Percentiles rank a stretch among this genome's conserved stretches.
Evolutionary conservation across 768 basidiomycete species (phyloP).

Genomic region (Leccinellum rugosiceps): DNA sequence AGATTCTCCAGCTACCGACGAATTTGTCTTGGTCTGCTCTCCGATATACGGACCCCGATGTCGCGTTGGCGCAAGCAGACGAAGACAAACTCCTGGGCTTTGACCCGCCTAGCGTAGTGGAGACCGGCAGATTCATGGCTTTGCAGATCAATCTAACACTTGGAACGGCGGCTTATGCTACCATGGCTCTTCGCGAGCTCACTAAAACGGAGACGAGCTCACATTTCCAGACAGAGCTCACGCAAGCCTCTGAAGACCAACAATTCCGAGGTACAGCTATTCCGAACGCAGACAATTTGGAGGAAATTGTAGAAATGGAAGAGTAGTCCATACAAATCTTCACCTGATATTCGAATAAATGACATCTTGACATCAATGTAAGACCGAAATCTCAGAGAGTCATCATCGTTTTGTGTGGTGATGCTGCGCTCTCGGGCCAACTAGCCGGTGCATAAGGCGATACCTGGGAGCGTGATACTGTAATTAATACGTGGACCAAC

Average conservation of each 20-base stretch:
- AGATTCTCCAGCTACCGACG: slow-evolving; percentile 82
- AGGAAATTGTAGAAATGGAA: slow-evolving; percentile 5
- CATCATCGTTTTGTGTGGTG: not conserved
- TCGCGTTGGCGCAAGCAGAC: slow-evolving; percentile 89
- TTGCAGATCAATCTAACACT: slow-evolving; percentile 83
- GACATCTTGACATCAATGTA: not conserved
- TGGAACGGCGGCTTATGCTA: slow-evolving; percentile 92
- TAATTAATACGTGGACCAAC: not conserved
- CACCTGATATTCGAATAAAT: not conserved
- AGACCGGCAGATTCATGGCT: slow-evolving; percentile 82
- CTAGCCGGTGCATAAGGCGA: not conserved
- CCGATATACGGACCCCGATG: slow-evolving; percentile 90
- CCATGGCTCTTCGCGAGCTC: slow-evolving; percentile 94
- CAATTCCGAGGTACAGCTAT: slow-evolving; percentile 58
- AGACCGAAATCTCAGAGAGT: not conserved
- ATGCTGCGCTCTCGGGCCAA: not conserved
- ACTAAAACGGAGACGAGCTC: slow-evolving; percentile 96
- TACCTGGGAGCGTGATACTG: not conserved
- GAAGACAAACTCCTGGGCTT: slow-evolving; percentile 88
- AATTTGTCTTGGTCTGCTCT: slow-evolving; percentile 79
- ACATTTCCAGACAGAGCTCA: slow-evolving; percentile 81
- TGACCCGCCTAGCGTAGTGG: slow-evolving; percentile 61
- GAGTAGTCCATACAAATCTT: not conserved
- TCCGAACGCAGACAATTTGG: slow-evolving; percentile 22
- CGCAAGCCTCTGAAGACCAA: slow-evolving; percentile 77